Base-by-base conservation (phyloP, 1,139 yeast species). In the Saccharomyces uvarum region DNA sequence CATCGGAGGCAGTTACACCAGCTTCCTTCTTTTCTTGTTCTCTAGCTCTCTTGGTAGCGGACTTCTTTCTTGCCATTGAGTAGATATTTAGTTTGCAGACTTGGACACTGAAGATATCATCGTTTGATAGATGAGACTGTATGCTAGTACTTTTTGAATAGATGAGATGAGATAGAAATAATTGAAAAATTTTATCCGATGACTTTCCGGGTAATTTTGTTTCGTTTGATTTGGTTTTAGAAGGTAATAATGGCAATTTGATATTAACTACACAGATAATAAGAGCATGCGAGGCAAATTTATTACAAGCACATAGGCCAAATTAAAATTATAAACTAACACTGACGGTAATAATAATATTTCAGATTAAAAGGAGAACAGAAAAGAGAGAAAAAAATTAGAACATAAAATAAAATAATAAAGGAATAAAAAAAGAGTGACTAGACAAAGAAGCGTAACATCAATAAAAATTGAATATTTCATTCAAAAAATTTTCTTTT, bases 1-100 rank as follows among this genome's bases (percentile, higher is more conserved):
- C 47, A 41, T 47, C 9, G 41, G 42, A 9, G 3, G 24, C 41
- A 11, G 50, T 53, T 7, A 58, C 60, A 51, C 59, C 60, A 38
- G 55, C 57, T 27, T 51, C 54, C 54, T 67, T 69, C 33, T 63
- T 51, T 19, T 60, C 65, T 9, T 76, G 79, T 64, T 83, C 88
- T 67, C 75, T 78, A 41, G 93, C 95, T 70, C 76, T 86, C 67
- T 85, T 87, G 56, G 93, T 78, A 48, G 95, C 93, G 27, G 95
- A 86, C 79, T 88, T 88, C 84, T 88, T 88, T 81, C 96, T 84
- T 49, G 96, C 87, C 96, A 88, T 88, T 38, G 21, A 46, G 14
- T 19, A 6, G 46, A 16, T 48, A 44, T 26, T 14, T 16, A n/a
- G 49, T 24, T 47, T 14, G n/a, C 16, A 14, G 38, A 29, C 2